Evolutionary conservation across 2,329 filamentous ascomycete genomes (phyloP), one percentile per base, ranked within the genome.

Genomic region (Calonectria hawksworthii): DNA sequence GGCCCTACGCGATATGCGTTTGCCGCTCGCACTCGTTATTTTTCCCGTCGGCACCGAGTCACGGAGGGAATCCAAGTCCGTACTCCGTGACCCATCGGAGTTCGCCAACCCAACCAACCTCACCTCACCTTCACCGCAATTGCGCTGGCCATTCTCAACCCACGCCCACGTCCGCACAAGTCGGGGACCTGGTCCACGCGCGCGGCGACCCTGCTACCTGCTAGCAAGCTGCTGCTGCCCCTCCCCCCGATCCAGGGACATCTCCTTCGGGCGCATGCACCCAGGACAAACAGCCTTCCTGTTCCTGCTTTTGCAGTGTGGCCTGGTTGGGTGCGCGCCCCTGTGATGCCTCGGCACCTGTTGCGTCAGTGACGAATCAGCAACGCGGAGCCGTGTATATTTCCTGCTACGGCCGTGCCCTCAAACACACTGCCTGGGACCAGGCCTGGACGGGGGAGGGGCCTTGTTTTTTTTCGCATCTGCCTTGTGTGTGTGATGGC

Each of bases 391-490:
- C 56, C 14, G 41, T 21, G 41, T 13, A n/a, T 23, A n/a, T 47
- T 9, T 47, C 23, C 21, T 10, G 13, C 21, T 9, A 23, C 44
- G 21, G n/a, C n/a, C 32, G 32, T 34, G 51, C 50, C 23, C 32
- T 21, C n/a, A 44, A 26, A 36, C 67, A 36, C 21, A 41, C n/a
- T n/a, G 26, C 32, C 16, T 61, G 36, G n/a, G 38, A 26, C 50
- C 9, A 36, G 36, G 41, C 26, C 18, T 52, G 30, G 30, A 32
- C 30, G 38, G 18, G 28, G 11, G 30, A 23, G 26, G 67, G 32
- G 23, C 50, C 23, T 64, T 56, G 66, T 65, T 47, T 30, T 64
- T 56, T 71, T 65, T 47, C 61, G 63, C 63, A 72, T 69, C 54
- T 51, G 50, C 63, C 61, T 41, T 14, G 30, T 52, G 23, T 1